phyloP scores from a whole-genome alignment of 1,284 basidiomycete species.

The Malassezia nana region DNA sequence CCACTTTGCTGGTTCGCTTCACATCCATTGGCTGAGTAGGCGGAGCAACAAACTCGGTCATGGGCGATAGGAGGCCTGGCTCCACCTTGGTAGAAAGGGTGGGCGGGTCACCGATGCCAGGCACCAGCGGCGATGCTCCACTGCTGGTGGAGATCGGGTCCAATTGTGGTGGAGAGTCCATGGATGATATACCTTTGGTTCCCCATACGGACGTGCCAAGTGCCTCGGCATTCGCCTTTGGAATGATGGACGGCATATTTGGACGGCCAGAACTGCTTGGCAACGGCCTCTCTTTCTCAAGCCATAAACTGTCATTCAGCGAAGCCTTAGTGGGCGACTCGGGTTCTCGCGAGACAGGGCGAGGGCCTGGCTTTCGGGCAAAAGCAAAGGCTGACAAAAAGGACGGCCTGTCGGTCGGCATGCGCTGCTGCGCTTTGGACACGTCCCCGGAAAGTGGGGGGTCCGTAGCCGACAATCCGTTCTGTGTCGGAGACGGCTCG shows the following conservation, averaged over 20 bases:
- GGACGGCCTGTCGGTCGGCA: not conserved
- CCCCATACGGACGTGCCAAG: no score
- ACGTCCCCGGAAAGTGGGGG: no score
- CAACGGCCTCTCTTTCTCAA: not conserved
- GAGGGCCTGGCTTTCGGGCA: not conserved
- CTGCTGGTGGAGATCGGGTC: not conserved
- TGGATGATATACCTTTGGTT: not conserved
- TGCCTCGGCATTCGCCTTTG: not conserved
- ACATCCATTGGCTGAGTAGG: conserved; percentile 1
- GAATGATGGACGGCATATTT: not conserved
- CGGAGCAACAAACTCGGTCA: not conserved
- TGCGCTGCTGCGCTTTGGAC: not conserved
- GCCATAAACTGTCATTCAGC: not conserved
- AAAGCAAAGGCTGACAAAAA: not conserved
- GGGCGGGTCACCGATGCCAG: not conserved
- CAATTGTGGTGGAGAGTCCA: not conserved
- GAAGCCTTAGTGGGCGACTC: not conserved
- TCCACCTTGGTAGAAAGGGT: not conserved
- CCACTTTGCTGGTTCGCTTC: not conserved
- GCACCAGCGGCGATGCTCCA: not conserved
- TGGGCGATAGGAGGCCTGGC: not conserved
- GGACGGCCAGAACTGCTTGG: not conserved
- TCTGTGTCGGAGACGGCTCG: conserved; percentile 1
- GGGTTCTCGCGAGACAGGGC: not conserved
- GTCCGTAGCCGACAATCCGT: not conserved